A percentile compares a stretch with the other conserved stretches of the same genome.
These are phyloP conservation scores for Punica granatum DNA, from an alignment of 345 rosid species.

Conservation along the genomic window DNA sequence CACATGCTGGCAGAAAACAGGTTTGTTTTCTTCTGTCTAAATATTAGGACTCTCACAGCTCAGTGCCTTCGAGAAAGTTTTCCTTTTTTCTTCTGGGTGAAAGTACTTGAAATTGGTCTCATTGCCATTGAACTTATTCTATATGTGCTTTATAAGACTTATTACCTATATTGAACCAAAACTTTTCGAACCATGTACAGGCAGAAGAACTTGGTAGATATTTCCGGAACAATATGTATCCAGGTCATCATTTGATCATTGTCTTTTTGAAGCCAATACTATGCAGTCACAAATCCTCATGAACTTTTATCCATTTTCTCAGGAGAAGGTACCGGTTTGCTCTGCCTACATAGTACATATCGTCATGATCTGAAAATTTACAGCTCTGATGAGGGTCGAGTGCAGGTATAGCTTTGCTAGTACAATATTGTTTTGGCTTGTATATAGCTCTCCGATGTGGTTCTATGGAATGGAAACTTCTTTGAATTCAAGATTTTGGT, in stretches of 20 bases:
- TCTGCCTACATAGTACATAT: conserved; percentile 96
- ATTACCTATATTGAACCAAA: background rate
- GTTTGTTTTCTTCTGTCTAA: conserved; percentile 19
- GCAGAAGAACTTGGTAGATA: conserved; percentile 99
- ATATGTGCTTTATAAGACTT: too few relatives aligned
- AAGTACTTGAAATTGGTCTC: background rate
- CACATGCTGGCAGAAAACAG: conserved; percentile 99
- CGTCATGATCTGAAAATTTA: conserved; percentile 99
- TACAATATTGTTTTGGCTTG: background rate
- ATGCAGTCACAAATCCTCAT: background rate
- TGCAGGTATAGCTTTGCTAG: conserved; percentile 52
- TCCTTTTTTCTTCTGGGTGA: background rate
- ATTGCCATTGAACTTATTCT: background rate
- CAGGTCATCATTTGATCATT: conserved; percentile 45
- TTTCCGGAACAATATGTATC: conserved; percentile 96
- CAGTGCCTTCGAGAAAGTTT: background rate
- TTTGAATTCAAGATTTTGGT: background rate
- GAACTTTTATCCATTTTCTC: conserved; percentile 17
- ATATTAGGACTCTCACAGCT: background rate
- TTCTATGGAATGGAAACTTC: background rate
- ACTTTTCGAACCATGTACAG: conserved; percentile 30
- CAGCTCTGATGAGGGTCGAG: conserved; percentile 99
- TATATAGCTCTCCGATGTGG: background rate
- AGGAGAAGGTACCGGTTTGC: conserved; percentile 99
- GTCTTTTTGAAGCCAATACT: background rate